Conservation (phyloP, 176 grass and related monocot species). For the Paspalum vaginatum region DNA sequence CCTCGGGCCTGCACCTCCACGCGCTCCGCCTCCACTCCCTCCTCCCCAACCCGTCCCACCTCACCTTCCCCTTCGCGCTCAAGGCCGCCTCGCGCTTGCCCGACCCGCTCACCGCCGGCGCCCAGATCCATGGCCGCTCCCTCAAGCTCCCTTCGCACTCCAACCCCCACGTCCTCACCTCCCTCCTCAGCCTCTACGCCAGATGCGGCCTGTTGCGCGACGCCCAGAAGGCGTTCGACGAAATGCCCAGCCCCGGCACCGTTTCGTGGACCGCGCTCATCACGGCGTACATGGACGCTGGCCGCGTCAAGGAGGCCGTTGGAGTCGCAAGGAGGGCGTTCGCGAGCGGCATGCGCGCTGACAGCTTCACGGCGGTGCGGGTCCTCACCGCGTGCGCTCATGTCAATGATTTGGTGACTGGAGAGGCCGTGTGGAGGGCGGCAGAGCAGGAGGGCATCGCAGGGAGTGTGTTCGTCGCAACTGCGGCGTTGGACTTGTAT, state of each 20-base stretch:
- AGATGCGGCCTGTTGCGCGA: slow-evolving; percentile 44
- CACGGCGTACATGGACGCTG: slow-evolving; percentile 52
- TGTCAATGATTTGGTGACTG: slow-evolving; percentile 40
- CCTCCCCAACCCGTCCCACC: slow-evolving; percentile 40
- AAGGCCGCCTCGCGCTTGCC: slow-evolving; percentile 62
- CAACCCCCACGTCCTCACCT: slow-evolving; percentile 59
- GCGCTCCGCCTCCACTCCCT: slow-evolving; percentile 45
- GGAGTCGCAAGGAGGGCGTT: slow-evolving; percentile 28
- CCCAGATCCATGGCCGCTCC: slow-evolving; percentile 51
- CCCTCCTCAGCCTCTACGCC: slow-evolving; percentile 52
- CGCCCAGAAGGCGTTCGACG: slow-evolving; percentile 60
- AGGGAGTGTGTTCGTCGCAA: slow-evolving; percentile 48
- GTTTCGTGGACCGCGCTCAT: slow-evolving; percentile 77
- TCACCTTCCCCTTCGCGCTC: slow-evolving; percentile 62
- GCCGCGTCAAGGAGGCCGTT: slow-evolving; percentile 25
- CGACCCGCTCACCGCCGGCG: slow-evolving; percentile 32
- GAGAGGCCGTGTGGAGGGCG: slow-evolving; percentile 45
- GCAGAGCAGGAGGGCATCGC: slow-evolving; percentile 33
- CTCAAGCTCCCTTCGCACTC: slow-evolving; percentile 55
- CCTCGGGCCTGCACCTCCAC: slow-evolving; percentile 41
- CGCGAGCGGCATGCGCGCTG: slow-evolving; percentile 39
- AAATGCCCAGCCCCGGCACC: slow-evolving; percentile 49
- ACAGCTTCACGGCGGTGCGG: slow-evolving; percentile 56
- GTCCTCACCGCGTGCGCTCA: slow-evolving; percentile 59
- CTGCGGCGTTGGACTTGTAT: slow-evolving; percentile 59